Evolutionary conservation across 352 stramenopile genomes (phyloP).

Genomic region (Phytophthora cactorum): DNA sequence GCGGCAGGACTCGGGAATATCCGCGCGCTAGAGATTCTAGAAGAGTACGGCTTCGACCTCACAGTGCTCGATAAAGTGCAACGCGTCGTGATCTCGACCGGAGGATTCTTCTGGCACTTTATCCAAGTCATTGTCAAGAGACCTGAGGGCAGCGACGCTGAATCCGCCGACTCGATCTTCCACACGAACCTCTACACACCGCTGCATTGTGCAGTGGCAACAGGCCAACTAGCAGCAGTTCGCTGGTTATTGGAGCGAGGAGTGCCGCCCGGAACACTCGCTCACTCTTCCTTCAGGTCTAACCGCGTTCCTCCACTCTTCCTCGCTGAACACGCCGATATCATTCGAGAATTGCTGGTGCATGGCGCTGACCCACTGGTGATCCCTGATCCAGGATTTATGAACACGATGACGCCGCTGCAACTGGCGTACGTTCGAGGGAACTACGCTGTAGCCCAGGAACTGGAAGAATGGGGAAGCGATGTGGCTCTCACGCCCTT

Average conservation of each 20-base stretch:
- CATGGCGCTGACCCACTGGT: conserved; percentile 60
- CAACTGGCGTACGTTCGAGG: conserved; percentile 73
- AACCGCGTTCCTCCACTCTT: conserved; percentile 75
- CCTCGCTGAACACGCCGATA: conserved; percentile 59
- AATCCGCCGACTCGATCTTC: conserved; percentile 61
- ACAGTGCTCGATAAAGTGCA: conserved; percentile 69
- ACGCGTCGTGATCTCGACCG: conserved; percentile 65
- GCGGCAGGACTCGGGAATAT: conserved; percentile 70
- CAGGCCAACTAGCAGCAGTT: conserved; percentile 60
- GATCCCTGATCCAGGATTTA: conserved; percentile 71
- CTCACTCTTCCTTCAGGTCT: conserved; percentile 51
- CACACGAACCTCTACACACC: conserved; percentile 76
- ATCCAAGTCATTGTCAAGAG: conserved; percentile 52
- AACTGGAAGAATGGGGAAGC: conserved; percentile 74
- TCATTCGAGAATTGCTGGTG: conserved; percentile 59
- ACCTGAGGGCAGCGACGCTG: conserved; percentile 23
- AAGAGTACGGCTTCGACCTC: conserved; percentile 52
- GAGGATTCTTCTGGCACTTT: conserved; percentile 78
- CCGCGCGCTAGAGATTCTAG: conserved; percentile 55
- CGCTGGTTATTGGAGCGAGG: conserved; percentile 62
- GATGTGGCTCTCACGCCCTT: conserved; percentile 79
- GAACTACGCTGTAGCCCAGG: conserved; percentile 68
- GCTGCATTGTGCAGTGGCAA: conserved; percentile 72
- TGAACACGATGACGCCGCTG: conserved; percentile 76
- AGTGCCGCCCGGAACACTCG: conserved; percentile 36